These are phyloP conservation scores for Termitomyces bulborhizus DNA, from an alignment of 768 basidiomycete species.

Conservation along the genomic window DNA sequence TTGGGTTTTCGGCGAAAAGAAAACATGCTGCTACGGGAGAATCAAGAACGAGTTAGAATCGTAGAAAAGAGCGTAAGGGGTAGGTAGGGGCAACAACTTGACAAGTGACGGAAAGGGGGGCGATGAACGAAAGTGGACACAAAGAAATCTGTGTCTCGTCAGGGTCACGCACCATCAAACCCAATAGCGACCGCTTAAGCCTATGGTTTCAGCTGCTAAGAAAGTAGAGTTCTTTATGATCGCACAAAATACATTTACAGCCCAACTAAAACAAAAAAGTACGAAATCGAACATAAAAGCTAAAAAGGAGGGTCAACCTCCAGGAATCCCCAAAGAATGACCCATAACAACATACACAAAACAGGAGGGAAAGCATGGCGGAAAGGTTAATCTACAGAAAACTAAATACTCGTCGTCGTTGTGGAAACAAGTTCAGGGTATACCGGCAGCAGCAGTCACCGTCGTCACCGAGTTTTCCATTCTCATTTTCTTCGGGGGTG, in stretches of 20 bases:
- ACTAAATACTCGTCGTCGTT: conserved; percentile 13
- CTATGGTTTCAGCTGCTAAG: conserved; percentile 4
- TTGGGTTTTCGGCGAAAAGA: conserved; percentile 68
- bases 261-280: conserved; percentile 11
- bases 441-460: conserved; percentile 27
- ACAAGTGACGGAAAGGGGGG: neutral
- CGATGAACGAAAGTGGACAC: conserved; percentile 4
- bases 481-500: conserved; percentile 68
- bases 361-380: conserved; percentile 24
- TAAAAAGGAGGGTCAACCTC: conserved; percentile 9
- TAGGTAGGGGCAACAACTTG: no score
- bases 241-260: conserved; percentile 24
- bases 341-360: conserved; percentile 14
- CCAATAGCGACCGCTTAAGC: conserved; percentile 1
- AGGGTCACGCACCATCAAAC: conserved; percentile 9
- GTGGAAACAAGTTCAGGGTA: conserved; percentile 41
- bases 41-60: conserved; percentile 13
- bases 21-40: conserved; percentile 47
- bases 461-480: conserved; percentile 40
- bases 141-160: conserved; percentile 6
- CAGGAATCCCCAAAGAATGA: conserved; percentile 15
- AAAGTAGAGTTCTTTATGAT: conserved; percentile 5
- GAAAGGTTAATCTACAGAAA: conserved; percentile 27
- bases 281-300: conserved; percentile 12
- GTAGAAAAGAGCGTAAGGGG: conserved; percentile 11